Conservation (phyloP, 2,329 filamentous ascomycete species). For the Colletotrichum sp. region DNA sequence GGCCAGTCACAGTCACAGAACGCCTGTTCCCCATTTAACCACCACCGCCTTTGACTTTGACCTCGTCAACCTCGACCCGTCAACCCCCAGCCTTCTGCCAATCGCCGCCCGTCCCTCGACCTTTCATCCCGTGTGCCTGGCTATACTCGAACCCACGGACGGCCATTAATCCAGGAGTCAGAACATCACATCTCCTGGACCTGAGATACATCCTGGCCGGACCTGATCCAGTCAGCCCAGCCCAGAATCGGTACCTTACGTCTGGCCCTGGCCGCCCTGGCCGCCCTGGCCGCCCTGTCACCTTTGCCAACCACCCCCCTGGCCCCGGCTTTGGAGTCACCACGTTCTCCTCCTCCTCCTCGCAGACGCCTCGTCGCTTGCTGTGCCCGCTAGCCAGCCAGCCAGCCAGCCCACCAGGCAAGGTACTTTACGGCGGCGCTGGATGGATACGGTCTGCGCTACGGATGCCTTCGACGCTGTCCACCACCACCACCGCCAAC, state of each 20-base stretch:
- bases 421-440: background rate
- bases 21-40: background rate
- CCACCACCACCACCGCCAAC: background rate
- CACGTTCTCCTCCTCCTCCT: background rate
- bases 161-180: background rate
- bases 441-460: background rate
- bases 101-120: background rate
- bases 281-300: conserved; percentile 5
- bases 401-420: background rate
- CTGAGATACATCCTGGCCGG: background rate
- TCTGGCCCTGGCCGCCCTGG: conserved; percentile 8
- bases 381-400: background rate
- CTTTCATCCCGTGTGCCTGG: conserved; percentile 16
- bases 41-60: conserved; percentile 11
- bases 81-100: conserved; percentile 1
- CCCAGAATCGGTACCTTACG: conserved; percentile 17
- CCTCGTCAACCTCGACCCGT: conserved; percentile 2
- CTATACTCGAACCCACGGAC: background rate
- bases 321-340: background rate
- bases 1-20: background rate
- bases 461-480: background rate
- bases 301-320: conserved; percentile 7
- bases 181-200: background rate
- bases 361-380: background rate
- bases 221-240: background rate